phyloP scores from a whole-genome alignment of 306 rosid genomes.

The Castanea mollissima region DNA sequence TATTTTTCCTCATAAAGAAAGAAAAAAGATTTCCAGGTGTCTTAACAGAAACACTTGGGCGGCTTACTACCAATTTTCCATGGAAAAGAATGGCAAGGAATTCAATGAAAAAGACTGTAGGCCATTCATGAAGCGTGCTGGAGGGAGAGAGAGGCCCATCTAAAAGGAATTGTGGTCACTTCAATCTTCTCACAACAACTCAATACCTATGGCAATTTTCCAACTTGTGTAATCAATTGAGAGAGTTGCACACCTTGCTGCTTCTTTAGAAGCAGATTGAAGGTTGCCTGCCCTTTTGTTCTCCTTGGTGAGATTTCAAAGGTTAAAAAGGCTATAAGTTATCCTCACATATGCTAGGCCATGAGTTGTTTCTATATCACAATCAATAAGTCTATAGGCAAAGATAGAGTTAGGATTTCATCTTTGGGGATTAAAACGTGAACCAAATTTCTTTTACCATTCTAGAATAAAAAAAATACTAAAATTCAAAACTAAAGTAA shows the following conservation, averaged over 20 bases:
- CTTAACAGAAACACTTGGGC: constrained; percentile 12
- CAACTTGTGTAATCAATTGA: background rate
- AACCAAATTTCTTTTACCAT: no score
- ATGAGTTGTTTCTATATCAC: background rate
- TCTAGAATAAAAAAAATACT: no score
- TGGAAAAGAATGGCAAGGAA: background rate
- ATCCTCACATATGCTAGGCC: background rate
- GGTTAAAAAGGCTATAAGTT: background rate
- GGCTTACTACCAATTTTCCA: constrained; percentile 4
- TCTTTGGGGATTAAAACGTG: no score
- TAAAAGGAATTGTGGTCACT: background rate
- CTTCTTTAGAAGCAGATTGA: background rate
- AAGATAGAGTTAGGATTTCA: no score
- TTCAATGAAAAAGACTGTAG: background rate
- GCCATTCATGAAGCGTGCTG: background rate
- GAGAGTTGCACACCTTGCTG: background rate
- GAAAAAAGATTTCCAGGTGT: background rate
- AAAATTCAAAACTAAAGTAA: no score
- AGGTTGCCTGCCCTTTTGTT: background rate
- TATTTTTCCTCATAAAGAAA: background rate
- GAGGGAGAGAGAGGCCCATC: background rate
- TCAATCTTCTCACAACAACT: background rate
- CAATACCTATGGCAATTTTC: background rate
- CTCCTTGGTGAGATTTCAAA: background rate
- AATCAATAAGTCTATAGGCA: no score